A percentile compares a stretch with the other conserved stretches of the same genome.
These are phyloP conservation scores for Verbascum thapsus DNA, from an alignment of 257 asterid genomes.

Conservation along the genomic window DNA sequence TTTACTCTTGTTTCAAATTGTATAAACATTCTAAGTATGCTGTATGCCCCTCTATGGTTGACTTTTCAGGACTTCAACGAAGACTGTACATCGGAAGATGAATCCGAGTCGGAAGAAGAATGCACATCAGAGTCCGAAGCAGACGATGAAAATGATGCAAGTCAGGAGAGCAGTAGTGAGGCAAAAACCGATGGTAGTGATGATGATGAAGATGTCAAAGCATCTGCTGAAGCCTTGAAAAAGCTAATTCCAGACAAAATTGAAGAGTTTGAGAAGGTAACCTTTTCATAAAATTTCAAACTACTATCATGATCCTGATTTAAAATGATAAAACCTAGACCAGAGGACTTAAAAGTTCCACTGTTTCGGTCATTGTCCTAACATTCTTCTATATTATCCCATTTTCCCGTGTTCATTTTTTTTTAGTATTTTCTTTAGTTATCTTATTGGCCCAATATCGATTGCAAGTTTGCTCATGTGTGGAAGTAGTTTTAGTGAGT, in stretches of 20 bases:
- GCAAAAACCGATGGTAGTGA: conserved; percentile 72
- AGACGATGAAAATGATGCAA: conserved; percentile 75
- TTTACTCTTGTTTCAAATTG: conserved; percentile 1
- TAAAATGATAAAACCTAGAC: too few species aligned
- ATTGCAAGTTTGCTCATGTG: too few species aligned
- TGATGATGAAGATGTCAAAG: conserved; percentile 64
- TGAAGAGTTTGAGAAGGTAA: conserved; percentile 89
- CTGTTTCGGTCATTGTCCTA: too few species aligned
- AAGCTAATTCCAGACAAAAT: conserved; percentile 65
- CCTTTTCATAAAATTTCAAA: conserved; percentile 13
- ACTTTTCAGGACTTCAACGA: conserved; percentile 68
- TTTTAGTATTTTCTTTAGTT: neutral
- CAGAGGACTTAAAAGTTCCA: too few species aligned
- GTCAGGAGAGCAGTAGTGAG: conserved; percentile 78
- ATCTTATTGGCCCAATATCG: too few species aligned
- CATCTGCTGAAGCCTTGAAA: conserved; percentile 73
- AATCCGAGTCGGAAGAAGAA: conserved; percentile 69
- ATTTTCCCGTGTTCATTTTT: too few species aligned
- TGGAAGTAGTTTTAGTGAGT: too few species aligned
- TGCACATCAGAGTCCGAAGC: conserved; percentile 74
- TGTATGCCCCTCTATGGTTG: conserved; percentile 16
- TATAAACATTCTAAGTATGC: neutral
- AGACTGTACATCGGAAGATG: conserved; percentile 52
- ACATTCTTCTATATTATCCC: too few species aligned
- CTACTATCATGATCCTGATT: neutral